phyloP scores from a whole-genome alignment of 371 early-diverging fungal genomes.

The Apophysomyces trapeziformis region DNA sequence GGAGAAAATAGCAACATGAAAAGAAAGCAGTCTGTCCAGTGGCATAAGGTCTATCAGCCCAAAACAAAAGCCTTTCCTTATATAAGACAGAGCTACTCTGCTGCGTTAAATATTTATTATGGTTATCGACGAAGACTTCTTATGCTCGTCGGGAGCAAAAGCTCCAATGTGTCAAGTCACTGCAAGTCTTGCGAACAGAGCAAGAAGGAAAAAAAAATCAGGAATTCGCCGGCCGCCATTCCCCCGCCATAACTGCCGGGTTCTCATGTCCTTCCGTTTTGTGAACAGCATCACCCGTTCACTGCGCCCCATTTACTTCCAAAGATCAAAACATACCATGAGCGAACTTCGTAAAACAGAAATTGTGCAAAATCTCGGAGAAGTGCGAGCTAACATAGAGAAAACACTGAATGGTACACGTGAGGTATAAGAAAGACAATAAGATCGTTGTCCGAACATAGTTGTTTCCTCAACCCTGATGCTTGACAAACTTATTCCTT shows the following conservation, averaged over 20 bases:
- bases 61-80: too few species aligned
- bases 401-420: conserved; percentile 7
- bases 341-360: conserved; percentile 20
- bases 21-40: too few species aligned
- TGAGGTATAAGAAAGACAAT: not conserved
- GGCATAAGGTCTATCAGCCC: too few species aligned
- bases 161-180: too few species aligned
- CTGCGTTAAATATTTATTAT: too few species aligned
- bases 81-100: too few species aligned
- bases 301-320: conserved; percentile 7
- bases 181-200: too few species aligned
- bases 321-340: conserved; percentile 25
- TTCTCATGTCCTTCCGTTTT: conserved; percentile 10
- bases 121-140: too few species aligned
- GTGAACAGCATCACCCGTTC: not conserved
- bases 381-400: conserved; percentile 23
- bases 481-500: not conserved
- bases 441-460: not conserved
- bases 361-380: conserved; percentile 24
- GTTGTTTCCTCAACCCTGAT: not conserved
- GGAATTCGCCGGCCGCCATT: too few species aligned
- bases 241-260: not conserved
- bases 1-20: too few species aligned
- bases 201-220: too few species aligned
- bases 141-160: too few species aligned